Conservation (phyloP, 805 yeast genomes). For the Ogataea saltuana region DNA sequence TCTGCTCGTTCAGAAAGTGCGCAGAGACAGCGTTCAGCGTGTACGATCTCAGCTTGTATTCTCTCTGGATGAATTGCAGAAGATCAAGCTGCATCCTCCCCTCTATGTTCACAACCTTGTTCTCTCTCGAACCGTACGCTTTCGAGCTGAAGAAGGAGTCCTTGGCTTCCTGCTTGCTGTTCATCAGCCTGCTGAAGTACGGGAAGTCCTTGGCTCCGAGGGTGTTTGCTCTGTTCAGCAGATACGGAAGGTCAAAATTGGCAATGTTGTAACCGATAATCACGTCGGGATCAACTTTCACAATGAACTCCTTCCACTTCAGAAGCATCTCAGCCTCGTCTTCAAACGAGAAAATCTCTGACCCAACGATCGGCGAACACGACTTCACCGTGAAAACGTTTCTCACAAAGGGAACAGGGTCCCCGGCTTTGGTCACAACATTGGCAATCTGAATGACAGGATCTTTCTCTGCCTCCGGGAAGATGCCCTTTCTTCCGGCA, state of each 20-base stretch:
- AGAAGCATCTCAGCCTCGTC: slow-evolving; percentile 80
- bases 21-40: slow-evolving; percentile 95
- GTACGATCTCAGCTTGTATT: slow-evolving; percentile 90
- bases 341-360: slow-evolving; percentile 75
- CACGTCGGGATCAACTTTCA: slow-evolving; percentile 89
- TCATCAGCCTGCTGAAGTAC: slow-evolving; percentile 75
- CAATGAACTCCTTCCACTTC: slow-evolving; percentile 85
- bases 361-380: slow-evolving; percentile 92
- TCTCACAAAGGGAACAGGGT: slow-evolving; percentile 83
- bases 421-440: slow-evolving; percentile 85
- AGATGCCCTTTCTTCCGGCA: slow-evolving; percentile 95
- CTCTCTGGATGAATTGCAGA: slow-evolving; percentile 90
- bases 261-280: slow-evolving; percentile 94
- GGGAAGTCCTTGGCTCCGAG: slow-evolving; percentile 69
- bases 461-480: slow-evolving; percentile 92
- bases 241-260: slow-evolving; percentile 93
- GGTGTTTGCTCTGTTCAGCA: slow-evolving; percentile 82
- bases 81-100: slow-evolving; percentile 95
- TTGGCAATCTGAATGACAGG: slow-evolving; percentile 97
- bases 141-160: slow-evolving; percentile 87
- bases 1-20: slow-evolving; percentile 89
- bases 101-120: slow-evolving; percentile 87
- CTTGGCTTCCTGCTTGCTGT: slow-evolving; percentile 72
- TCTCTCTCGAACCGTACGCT: slow-evolving; percentile 95
- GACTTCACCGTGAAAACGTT: slow-evolving; percentile 92